Evolutionary conservation across 345 rosid genomes (phyloP).

Genomic region (Populus tremula): DNA sequence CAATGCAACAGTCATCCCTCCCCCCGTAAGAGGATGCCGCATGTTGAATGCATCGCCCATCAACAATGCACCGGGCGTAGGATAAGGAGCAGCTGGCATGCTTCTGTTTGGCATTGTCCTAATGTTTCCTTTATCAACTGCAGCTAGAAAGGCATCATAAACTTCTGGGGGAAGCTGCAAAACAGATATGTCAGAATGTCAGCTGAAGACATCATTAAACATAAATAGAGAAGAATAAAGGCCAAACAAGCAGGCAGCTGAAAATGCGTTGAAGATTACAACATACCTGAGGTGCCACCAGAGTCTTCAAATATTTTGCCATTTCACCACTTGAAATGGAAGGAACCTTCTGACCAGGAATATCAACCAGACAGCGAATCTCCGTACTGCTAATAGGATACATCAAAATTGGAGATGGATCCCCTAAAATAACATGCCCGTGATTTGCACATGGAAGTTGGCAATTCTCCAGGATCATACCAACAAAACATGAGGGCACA

Average conservation of each 20-base stretch:
- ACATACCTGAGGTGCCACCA: conserved; percentile 29
- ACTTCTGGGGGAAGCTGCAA: conserved; percentile 30
- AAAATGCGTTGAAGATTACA: background rate
- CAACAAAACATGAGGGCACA: conserved; percentile 34
- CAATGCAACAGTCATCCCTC: conserved; percentile 35
- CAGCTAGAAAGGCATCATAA: conserved; percentile 25
- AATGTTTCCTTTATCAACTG: conserved; percentile 30
- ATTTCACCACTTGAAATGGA: conserved; percentile 33
- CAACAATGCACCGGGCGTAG: conserved; percentile 31
- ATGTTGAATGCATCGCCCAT: conserved; percentile 37
- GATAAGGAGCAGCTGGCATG: conserved; percentile 34
- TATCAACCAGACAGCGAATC: conserved; percentile 30
- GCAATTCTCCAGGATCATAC: conserved; percentile 28
- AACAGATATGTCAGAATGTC: background rate
- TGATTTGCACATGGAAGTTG: conserved; percentile 28
- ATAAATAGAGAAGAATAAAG: background rate
- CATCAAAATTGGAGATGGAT: conserved; percentile 32
- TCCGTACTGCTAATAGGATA: conserved; percentile 32
- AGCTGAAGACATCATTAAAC: background rate
- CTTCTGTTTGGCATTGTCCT: conserved; percentile 37
- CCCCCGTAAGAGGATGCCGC: conserved; percentile 37
- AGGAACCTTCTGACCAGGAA: conserved; percentile 35
- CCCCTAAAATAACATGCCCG: conserved; percentile 28
- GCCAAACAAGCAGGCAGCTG: background rate
- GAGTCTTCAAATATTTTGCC: conserved; percentile 28